Evolutionary conservation across 768 basidiomycete genomes (phyloP).

Genomic region (Polyporus arcularius): DNA sequence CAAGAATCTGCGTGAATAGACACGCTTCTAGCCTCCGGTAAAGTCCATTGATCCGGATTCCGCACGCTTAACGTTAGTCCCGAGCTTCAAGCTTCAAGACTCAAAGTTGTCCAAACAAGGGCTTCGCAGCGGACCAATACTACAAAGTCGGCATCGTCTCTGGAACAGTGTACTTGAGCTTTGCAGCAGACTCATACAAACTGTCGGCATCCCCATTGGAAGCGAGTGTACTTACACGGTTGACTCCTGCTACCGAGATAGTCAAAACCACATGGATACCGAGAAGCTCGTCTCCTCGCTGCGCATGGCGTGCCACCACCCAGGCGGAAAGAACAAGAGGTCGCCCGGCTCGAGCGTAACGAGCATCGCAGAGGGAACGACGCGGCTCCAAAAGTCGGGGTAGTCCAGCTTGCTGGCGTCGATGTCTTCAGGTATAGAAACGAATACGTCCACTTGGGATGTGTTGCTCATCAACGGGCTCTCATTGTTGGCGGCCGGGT

Average conservation of each 20-base stretch:
- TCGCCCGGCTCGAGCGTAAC: slow-evolving; percentile 80
- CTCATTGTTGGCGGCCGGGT: slow-evolving; percentile 41
- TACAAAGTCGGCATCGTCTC: no score
- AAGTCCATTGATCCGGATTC: not conserved
- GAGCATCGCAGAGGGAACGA: slow-evolving; percentile 59
- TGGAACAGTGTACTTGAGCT: no score
- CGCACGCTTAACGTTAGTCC: not conserved
- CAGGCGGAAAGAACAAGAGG: slow-evolving; percentile 83
- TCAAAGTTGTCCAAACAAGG: no score
- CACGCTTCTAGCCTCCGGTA: not conserved
- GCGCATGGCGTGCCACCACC: slow-evolving; percentile 95
- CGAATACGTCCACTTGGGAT: slow-evolving; percentile 79
- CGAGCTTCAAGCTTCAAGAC: not conserved
- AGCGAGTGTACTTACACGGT: no score
- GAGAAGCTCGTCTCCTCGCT: slow-evolving; percentile 83
- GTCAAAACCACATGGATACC: slow-evolving; percentile 88
- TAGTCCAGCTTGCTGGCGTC: slow-evolving; percentile 30
- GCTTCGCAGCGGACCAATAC: no score
- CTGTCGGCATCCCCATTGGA: no score
- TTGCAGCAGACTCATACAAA: no score
- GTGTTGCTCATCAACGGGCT: slow-evolving; percentile 75
- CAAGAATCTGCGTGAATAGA: not conserved
- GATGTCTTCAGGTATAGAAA: slow-evolving; percentile 17
- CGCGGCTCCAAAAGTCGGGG: slow-evolving; percentile 56
- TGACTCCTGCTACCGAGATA: no score